These are phyloP conservation scores for Aspergillus intermedius DNA, from an alignment of 2,329 filamentous ascomycete genomes.

Conservation along the genomic window DNA sequence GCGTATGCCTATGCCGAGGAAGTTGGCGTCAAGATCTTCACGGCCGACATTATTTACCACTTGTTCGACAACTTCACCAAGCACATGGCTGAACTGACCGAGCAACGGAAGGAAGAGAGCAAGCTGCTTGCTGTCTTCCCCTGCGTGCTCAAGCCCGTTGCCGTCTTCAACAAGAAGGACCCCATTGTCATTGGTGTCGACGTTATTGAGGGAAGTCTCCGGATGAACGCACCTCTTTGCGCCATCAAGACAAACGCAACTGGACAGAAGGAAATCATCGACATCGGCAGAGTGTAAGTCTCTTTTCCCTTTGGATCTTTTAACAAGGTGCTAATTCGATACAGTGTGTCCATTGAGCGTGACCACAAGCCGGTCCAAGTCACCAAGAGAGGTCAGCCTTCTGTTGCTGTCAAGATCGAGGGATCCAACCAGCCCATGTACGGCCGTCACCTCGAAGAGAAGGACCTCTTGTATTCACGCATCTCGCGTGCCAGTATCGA, in stretches of 20 bases:
- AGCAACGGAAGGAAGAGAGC: slow-evolving; percentile 91
- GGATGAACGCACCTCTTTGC: slow-evolving; percentile 81
- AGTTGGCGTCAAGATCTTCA: slow-evolving; percentile 94
- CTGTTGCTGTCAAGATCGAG: slow-evolving; percentile 96
- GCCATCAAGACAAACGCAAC: slow-evolving; percentile 79
- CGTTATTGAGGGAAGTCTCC: slow-evolving; percentile 81
- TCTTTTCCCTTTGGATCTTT: neutral
- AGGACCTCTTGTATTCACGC: slow-evolving; percentile 77
- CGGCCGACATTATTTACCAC: slow-evolving; percentile 98
- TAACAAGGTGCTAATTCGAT: slow-evolving; percentile 14
- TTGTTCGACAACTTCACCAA: slow-evolving; percentile 94
- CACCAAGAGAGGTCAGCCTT: slow-evolving; percentile 95
- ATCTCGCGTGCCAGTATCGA: slow-evolving; percentile 88
- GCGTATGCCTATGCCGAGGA: slow-evolving; percentile 86
- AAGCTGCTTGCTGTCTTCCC: slow-evolving; percentile 97
- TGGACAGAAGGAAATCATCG: slow-evolving; percentile 74
- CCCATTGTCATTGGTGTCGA: slow-evolving; percentile 95
- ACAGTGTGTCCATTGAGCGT: slow-evolving; percentile 87
- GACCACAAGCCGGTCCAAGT: slow-evolving; percentile 92
- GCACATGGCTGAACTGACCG: slow-evolving; percentile 80
- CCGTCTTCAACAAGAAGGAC: slow-evolving; percentile 96
- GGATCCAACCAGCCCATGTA: slow-evolving; percentile 88
- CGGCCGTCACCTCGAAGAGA: slow-evolving; percentile 89
- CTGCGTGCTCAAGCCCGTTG: slow-evolving; percentile 80
- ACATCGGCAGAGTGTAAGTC: slow-evolving; percentile 86